Base-by-base conservation (phyloP, 352 stramenopile genomes). In the Pythium rhizo-oryzae region DNA sequence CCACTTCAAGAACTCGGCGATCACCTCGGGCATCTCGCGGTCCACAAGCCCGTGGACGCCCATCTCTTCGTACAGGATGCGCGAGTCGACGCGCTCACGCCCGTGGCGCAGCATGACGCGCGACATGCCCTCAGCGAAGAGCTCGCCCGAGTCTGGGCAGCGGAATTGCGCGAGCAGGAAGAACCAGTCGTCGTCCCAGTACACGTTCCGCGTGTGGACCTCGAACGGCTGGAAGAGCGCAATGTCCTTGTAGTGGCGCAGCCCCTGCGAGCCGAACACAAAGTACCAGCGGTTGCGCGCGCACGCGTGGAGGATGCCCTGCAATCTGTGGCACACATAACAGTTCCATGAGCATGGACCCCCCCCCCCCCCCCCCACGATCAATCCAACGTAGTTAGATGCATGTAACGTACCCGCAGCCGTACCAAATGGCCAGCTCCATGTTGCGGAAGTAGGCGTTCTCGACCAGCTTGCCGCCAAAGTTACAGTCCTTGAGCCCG, bases 151-250 rank as follows among this genome's bases (percentile, higher is more conserved):
- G n/a, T 85, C 76, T 4, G 84, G 84, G 46, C 79, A 91, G 65
- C 83, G 81, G 60, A 92, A 90, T 59, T 89, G 82, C 43, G 79
- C 75, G 24, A 87, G 67, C 15, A 91, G 61, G 65, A 85, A 91
- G 58, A 92, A 76, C 84, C 84, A 92, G 62, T 81, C 71, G 72
- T 89, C 80, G 63, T 90, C 80, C 82, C 82, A 91, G 62, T 89
- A 87, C 43, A 90, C 75, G 49, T 84, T 90, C 55, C 80, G 81
- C 35, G 80, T 87, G 73, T 91, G 80, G 30, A 92, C 70, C 59
- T 92, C 84, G 56, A 80, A 90, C 28, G 71, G 72, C 63, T 87
- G 79, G 25, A 84, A 76, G 24, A 80, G 72, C 33, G 65, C 60
- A 58, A 92, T 89, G 62, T 80, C 72, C 50, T 85, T 77, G 69